Evolutionary conservation across 345 rosid genomes (phyloP), one percentile per base, ranked within the genome.

Genomic region (Melastoma malabathricum): DNA sequence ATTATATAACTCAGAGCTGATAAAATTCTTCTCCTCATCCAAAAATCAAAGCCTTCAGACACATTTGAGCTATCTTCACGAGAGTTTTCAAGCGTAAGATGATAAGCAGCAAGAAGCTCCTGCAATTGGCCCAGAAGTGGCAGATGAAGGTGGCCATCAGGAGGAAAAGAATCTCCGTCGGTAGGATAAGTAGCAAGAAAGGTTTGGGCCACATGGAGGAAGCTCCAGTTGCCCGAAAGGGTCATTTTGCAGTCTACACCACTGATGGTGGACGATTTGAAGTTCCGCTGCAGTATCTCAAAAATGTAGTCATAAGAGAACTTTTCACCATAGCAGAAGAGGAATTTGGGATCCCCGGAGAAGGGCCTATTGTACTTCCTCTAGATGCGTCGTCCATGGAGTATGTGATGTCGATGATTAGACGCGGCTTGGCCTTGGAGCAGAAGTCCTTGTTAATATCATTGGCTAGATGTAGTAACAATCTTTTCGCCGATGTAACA

Each of bases 71-170:
- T 15, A 9, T 29, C 38, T 29, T 29, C 38, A 5, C 38, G 9
- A 29, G 38, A 29, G 38, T 29, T 29, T 29, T 4, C 38, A 29
- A 29, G 38, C 5, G 38, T 1, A 46, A 34, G 20, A 59, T 66
- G 71, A 59, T 64, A 48, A 59, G 45, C 44, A 43, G 66, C 12
- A 69, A 62, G 66, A 65, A 57, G 54, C 69, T 74, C 19, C 46
- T 48, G 34, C 52, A 51, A 38, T 46, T 64, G 48, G 66, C 72
- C 39, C 71, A 68, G 63, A 74, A 68, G 61, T 60, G 76, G 76
- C 60, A 55, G 52, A 65, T 52, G 15, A 12, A 48, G 5, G 65
- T 66, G 27, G 65, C 58, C n/a, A 25, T 61, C 18, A 52, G 43
- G 48, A 46, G 56, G 54, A 62, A 55, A 56, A 73, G 64, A 50